These are phyloP conservation scores for Ophiostoma himal-ulmi DNA, from an alignment of 2,329 filamentous ascomycete genomes.

Conservation along the genomic window DNA sequence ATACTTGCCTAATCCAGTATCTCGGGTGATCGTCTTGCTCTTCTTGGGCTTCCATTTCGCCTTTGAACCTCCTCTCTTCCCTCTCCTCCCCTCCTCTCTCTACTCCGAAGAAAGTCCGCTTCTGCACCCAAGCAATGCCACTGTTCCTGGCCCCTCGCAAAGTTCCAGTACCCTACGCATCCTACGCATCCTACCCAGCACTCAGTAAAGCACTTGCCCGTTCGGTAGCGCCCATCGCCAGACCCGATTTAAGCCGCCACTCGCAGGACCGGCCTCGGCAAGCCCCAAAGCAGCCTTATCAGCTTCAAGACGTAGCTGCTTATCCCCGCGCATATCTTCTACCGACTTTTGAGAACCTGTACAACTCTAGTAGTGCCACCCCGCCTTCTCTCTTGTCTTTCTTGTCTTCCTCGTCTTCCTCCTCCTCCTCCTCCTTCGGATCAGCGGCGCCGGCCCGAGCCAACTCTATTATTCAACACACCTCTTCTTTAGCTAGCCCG, in stretches of 20 bases:
- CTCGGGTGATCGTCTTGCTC: not conserved
- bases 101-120: not conserved
- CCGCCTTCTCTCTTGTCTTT: not conserved
- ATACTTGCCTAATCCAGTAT: slow-evolving; percentile 1
- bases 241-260: slow-evolving; percentile 25
- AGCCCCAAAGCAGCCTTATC: not conserved
- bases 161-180: not conserved
- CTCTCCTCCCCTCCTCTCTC: not conserved
- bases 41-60: not conserved
- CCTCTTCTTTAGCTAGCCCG: slow-evolving; percentile 16
- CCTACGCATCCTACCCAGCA: slow-evolving; percentile 23
- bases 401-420: not conserved
- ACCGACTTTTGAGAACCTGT: not conserved
- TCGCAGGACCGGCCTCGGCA: not conserved
- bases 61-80: not conserved
- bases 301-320: slow-evolving; percentile 12
- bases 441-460: slow-evolving; percentile 20
- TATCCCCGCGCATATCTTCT: not conserved
- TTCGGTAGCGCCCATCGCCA: slow-evolving; percentile 22
- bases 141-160: slow-evolving; percentile 14
- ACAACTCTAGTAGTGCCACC: slow-evolving; percentile 12
- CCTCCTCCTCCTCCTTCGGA: not conserved
- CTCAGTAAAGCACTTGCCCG: slow-evolving; percentile 13
- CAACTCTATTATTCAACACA: not conserved
- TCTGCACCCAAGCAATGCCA: slow-evolving; percentile 18